Conservation (phyloP, 139 green algal species). For the Eudorina sp. region DNA sequence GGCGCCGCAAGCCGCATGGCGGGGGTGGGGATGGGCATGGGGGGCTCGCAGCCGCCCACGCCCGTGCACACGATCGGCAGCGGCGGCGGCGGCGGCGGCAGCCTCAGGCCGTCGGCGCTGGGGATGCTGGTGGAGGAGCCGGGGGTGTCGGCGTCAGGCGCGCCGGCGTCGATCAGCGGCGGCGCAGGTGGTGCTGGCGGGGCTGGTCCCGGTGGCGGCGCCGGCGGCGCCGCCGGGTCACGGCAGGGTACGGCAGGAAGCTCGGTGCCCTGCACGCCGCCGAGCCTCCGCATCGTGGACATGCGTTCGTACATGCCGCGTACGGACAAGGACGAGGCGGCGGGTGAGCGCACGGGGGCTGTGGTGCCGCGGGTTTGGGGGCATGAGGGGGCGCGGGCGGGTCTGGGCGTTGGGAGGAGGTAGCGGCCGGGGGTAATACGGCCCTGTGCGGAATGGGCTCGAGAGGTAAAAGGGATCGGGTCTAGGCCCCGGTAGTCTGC, state of each 20-base stretch:
- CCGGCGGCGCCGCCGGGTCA: not conserved
- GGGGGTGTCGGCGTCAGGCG: not conserved
- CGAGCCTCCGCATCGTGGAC: slow-evolving; percentile 38
- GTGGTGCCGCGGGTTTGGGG: not conserved
- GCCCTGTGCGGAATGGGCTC: too few relatives aligned
- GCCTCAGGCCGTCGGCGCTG: not conserved
- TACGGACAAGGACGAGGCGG: not conserved
- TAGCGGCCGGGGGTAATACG: not conserved
- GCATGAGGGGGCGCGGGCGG: not conserved
- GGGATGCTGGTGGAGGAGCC: not conserved
- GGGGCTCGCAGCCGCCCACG: slow-evolving; percentile 25
- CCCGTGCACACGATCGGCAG: not conserved
- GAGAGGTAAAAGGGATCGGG: too few relatives aligned
- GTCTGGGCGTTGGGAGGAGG: not conserved
- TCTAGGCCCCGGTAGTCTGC: too few relatives aligned
- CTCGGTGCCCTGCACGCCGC: slow-evolving; percentile 21
- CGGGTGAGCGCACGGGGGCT: not conserved
- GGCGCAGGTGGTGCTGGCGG: not conserved
- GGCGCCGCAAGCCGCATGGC: not conserved
- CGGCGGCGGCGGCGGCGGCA: not conserved
- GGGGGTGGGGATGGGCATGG: not conserved
- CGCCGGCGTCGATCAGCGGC: not conserved
- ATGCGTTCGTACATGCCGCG: slow-evolving; percentile 20
- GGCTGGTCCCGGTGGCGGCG: not conserved
- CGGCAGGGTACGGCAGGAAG: not conserved